phyloP scores from a whole-genome alignment of 257 asterid species.

The Ballota nigra region DNA sequence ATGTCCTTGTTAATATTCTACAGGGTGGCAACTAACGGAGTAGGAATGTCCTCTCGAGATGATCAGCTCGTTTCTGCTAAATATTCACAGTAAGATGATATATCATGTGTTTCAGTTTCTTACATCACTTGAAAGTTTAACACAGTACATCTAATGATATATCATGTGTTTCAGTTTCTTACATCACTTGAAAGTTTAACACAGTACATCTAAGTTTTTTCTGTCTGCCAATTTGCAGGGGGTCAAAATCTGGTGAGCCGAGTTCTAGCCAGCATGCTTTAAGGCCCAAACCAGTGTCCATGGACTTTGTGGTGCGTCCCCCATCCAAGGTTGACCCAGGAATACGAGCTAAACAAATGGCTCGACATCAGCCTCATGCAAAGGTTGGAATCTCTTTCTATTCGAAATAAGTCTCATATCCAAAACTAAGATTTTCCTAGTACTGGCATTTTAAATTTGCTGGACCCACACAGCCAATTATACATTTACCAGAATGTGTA shows the following conservation, averaged over 20 bases:
- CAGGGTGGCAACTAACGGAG: slow-evolving; percentile 44
- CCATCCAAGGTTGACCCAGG: too few relatives aligned
- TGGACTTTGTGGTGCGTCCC: too few relatives aligned
- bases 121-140: slow-evolving; percentile 8
- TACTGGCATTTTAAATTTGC: not conserved
- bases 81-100: slow-evolving; percentile 35
- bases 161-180: not conserved
- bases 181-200: too few relatives aligned
- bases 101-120: not conserved
- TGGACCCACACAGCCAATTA: too few relatives aligned
- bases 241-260: too few relatives aligned
- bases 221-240: slow-evolving; percentile 24
- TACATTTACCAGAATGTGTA: too few relatives aligned
- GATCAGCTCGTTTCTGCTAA: slow-evolving; percentile 73
- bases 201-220: not conserved
- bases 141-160: not conserved
- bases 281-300: too few relatives aligned
- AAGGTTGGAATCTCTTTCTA: too few relatives aligned
- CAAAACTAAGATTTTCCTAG: not conserved
- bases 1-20: too few relatives aligned
- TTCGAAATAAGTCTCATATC: not conserved
- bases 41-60: slow-evolving; percentile 66
- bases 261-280: too few relatives aligned
- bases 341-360: too few relatives aligned
- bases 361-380: too few relatives aligned